Evolutionary conservation across 352 stramenopile genomes (phyloP), one percentile per base, ranked within the genome.

Genomic region (Phytophthora uliginosa): DNA sequence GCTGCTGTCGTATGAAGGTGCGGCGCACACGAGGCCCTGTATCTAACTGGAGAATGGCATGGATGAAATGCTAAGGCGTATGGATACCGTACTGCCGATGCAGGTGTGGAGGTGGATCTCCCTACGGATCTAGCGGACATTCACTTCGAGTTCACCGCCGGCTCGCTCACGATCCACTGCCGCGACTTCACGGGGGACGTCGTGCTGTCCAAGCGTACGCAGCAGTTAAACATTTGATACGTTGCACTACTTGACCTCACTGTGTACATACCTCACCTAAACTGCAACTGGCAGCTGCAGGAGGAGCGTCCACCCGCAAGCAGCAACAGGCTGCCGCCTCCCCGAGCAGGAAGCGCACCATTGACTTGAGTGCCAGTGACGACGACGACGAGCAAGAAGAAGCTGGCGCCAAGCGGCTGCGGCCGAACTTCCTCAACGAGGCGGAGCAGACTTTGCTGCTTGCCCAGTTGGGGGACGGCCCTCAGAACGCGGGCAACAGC

Each of bases 41-140:
- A 42, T 17, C 36, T 42, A 15, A 42, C 36, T 15, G 28, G 28
- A 31, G 28, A 31, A 31, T 31, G 28, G 6, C 36, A 18, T 42
- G 17, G 36, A 17, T 42, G 36, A 17, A 42, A 20, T 7, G 20
- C 20, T 54, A 31, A 54, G n/a, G 4, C n/a, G n/a, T 31, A 0
- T 64, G 12, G 36, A 42, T 63, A 22, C 38, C 53, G 38, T n/a
- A 12, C 42, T 50, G 36, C 10, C 1, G 42, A 12, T 54, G 47
- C 69, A 90, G 83, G 85, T 40, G 83, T 96, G 24, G 76, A 92
- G 54, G 89, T 96, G 51, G 83, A 93, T 60, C 81, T 96, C 24
- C 89, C 87, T 0, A 71, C 73, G 42, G 71, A 77, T 59, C 73
- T 94, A 15, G 63, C 85, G 18, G 86, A 85, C 53, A 82, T 96